These are phyloP conservation scores for Leccinum sublutescens DNA, from an alignment of 768 basidiomycete species.

Conservation along the genomic window DNA sequence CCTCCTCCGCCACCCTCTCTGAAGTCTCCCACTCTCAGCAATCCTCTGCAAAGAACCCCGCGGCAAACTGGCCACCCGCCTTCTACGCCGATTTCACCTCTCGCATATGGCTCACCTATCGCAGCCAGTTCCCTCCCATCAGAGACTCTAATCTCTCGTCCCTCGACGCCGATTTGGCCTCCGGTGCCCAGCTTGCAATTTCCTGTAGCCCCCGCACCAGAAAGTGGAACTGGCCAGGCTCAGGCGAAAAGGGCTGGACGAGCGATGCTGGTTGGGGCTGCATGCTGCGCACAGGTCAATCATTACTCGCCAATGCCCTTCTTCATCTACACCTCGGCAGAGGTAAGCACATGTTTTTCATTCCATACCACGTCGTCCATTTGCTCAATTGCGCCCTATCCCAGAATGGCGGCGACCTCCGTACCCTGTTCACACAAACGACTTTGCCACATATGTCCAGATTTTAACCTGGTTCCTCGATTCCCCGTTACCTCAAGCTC, in stretches of 20 bases:
- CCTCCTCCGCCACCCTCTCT: conserved; percentile 37
- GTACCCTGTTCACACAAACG: too few relatives aligned
- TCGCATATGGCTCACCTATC: conserved; percentile 89
- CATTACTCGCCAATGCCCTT: conserved; percentile 78
- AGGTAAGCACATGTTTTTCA: conserved; percentile 40
- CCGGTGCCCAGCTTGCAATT: conserved; percentile 32
- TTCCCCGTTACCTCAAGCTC: conserved; percentile 75
- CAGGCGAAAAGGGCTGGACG: conserved; percentile 77
- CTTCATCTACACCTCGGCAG: conserved; percentile 72
- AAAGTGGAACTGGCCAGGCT: conserved; percentile 62
- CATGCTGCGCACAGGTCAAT: conserved; percentile 88
- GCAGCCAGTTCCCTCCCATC: conserved; percentile 82
- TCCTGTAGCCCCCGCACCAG: conserved; percentile 44
- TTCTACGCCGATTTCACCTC: conserved; percentile 92
- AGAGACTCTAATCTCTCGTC: conserved; percentile 53
- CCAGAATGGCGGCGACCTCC: conserved; percentile 83
- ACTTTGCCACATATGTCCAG: background rate
- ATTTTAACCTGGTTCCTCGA: conserved; percentile 96
- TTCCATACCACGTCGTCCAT: background rate
- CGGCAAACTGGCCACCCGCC: conserved; percentile 66
- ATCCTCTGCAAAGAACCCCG: conserved; percentile 30
- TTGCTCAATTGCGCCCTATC: conserved; percentile 9
- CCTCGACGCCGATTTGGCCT: conserved; percentile 38
- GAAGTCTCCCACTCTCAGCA: conserved; percentile 40
- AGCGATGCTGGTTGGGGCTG: conserved; percentile 90